Percentiles rank a stretch among this genome's conserved stretches.
phyloP scores from a whole-genome alignment of 164 flowering plant species.

The Kalanchoe fedtschenkoi region DNA sequence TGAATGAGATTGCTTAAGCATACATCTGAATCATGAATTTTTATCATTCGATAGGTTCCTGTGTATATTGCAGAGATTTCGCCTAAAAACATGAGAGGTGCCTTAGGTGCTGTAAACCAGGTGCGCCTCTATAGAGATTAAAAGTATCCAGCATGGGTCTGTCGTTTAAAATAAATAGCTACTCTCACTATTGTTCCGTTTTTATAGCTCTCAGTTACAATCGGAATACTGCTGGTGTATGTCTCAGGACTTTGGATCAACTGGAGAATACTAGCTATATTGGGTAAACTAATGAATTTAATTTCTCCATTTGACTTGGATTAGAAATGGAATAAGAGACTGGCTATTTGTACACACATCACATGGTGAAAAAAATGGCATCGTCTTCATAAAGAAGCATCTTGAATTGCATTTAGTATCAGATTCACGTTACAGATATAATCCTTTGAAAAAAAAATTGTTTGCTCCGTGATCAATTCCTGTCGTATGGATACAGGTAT shows the following conservation, averaged over 20 bases:
- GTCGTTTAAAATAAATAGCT: not conserved
- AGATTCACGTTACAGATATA: not conserved
- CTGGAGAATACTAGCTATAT: conserved; percentile 51
- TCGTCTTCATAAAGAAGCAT: no score
- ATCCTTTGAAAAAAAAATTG: no score
- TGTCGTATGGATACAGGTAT: not conserved
- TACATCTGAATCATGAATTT: not conserved
- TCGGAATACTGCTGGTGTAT: conserved; percentile 46
- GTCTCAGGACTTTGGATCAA: conserved; percentile 35
- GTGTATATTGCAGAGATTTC: conserved; percentile 9
- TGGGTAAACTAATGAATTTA: conserved; percentile 21
- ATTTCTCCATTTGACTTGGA: no score
- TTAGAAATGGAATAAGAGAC: no score
- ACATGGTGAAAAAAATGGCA: no score
- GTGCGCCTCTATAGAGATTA: not conserved
- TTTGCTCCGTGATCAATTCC: no score
- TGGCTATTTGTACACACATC: no score
- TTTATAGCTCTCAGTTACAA: conserved; percentile 42
- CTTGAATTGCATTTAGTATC: not conserved
- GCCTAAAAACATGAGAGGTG: conserved; percentile 7
- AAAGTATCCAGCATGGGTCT: not conserved
- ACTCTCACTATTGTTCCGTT: no score
- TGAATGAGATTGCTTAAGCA: not conserved
- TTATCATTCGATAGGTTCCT: conserved; percentile 2
- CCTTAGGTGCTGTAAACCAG: conserved; percentile 6